Evolutionary conservation across 495 filamentous ascomycete species (phyloP).

Genomic region (Neurospora sp.): DNA sequence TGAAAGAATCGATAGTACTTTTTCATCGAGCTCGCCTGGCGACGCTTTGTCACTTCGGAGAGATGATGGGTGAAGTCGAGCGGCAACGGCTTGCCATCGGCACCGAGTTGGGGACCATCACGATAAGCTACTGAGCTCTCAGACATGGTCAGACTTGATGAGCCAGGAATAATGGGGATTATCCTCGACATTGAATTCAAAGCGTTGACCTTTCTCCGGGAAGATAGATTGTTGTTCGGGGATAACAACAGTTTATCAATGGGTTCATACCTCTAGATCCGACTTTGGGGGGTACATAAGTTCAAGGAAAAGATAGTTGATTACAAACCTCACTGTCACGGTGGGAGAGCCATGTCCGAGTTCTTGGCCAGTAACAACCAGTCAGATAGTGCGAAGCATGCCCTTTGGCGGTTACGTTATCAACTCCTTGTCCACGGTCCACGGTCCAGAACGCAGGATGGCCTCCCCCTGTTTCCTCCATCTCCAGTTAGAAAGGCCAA

Average conservation of each 20-base stretch:
- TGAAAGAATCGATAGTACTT: slow-evolving; percentile 73
- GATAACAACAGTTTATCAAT: not conserved
- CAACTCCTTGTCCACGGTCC: not conserved
- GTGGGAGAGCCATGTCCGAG: not conserved
- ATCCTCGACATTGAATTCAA: not conserved
- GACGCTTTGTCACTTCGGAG: slow-evolving; percentile 53
- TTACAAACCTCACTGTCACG: not conserved
- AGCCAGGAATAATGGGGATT: not conserved
- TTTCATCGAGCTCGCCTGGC: slow-evolving; percentile 58
- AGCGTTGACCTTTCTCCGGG: not conserved
- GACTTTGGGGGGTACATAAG: not conserved
- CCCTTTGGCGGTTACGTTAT: not conserved
- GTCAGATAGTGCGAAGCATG: not conserved
- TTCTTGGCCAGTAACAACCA: not conserved
- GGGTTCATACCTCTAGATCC: not conserved
- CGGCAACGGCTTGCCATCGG: slow-evolving; percentile 35
- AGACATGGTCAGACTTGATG: not conserved
- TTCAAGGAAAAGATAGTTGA: not conserved
- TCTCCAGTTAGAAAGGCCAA: not conserved
- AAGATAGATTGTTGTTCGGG: not conserved
- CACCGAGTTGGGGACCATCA: not conserved
- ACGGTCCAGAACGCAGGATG: not conserved
- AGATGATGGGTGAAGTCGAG: slow-evolving; percentile 73
- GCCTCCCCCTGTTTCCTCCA: not conserved
- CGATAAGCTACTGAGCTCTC: not conserved